Percentiles rank a stretch among this genome's conserved stretches.
These are phyloP conservation scores for Solanum hybrid DNA, from an alignment of 305 asterid genomes.

Conservation along the genomic window DNA sequence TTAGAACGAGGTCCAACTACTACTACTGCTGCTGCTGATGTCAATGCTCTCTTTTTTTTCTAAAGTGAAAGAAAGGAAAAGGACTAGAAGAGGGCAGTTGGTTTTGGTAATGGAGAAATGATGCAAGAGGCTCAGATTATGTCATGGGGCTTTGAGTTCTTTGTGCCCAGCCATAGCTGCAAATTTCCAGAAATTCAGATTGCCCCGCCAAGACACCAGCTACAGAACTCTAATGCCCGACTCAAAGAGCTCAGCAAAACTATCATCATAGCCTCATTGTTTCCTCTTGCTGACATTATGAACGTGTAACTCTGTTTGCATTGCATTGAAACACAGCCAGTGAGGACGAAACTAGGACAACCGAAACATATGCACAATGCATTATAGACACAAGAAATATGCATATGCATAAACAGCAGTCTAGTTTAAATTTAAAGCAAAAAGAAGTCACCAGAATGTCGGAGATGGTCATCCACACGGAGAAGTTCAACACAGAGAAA, in stretches of 20 bases:
- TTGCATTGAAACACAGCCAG: neutral
- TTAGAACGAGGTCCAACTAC: neutral
- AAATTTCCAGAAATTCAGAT: neutral
- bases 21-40: neutral
- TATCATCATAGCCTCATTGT: neutral
- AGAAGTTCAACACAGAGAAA: neutral
- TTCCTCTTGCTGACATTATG: neutral
- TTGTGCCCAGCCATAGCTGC: conserved; percentile 8
- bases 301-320: neutral
- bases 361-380: neutral
- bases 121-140: conserved; percentile 24
- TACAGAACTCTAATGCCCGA: neutral
- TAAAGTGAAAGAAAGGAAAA: neutral
- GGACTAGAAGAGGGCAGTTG: neutral
- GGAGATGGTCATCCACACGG: neutral
- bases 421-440: neutral
- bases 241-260: neutral
- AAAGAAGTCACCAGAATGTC: neutral
- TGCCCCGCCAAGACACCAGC: conserved; percentile 2
- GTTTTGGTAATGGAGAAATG: neutral
- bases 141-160: neutral
- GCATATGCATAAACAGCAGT: neutral
- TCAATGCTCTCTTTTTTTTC: neutral
- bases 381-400: neutral
- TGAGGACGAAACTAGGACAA: neutral